Conservation (phyloP, 306 rosid species). For the Benincasa hispida region DNA sequence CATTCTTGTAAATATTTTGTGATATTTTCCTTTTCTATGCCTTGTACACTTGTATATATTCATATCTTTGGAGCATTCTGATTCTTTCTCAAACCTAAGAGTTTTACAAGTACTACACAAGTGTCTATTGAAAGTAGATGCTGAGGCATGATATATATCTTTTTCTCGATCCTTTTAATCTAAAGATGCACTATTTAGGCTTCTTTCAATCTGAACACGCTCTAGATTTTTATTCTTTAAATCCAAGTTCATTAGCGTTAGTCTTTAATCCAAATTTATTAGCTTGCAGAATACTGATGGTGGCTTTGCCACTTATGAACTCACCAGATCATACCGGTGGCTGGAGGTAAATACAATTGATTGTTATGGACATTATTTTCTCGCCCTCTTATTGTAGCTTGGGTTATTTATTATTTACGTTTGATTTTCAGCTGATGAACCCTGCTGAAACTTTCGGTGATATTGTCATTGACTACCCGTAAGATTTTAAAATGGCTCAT, state of each 20-base stretch:
- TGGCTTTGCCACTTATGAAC: slow-evolving; percentile 23
- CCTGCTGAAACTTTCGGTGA: slow-evolving; percentile 33
- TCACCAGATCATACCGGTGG: slow-evolving; percentile 24
- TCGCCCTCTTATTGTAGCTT: background rate
- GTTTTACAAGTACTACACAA: background rate
- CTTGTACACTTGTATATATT: no score
- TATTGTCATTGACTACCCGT: slow-evolving; percentile 28
- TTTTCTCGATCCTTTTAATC: background rate
- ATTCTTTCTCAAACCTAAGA: no score
- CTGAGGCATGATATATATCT: background rate
- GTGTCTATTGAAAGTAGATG: background rate
- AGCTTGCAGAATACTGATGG: slow-evolving; percentile 21
- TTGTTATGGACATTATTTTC: background rate
- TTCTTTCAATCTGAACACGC: background rate
- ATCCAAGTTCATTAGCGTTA: background rate
- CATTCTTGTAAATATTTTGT: no score
- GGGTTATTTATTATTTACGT: background rate
- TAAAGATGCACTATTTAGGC: background rate
- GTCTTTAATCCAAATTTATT: background rate
- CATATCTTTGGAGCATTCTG: no score
- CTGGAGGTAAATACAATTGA: slow-evolving; percentile 13
- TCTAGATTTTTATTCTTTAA: background rate
- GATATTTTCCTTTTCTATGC: no score
- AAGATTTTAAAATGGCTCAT: slow-evolving; percentile 2
- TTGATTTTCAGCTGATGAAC: slow-evolving; percentile 15